A percentile compares a stretch with the other conserved stretches of the same genome.
phyloP scores from a whole-genome alignment of 148 eudicot species.

The Beta vulgaris region DNA sequence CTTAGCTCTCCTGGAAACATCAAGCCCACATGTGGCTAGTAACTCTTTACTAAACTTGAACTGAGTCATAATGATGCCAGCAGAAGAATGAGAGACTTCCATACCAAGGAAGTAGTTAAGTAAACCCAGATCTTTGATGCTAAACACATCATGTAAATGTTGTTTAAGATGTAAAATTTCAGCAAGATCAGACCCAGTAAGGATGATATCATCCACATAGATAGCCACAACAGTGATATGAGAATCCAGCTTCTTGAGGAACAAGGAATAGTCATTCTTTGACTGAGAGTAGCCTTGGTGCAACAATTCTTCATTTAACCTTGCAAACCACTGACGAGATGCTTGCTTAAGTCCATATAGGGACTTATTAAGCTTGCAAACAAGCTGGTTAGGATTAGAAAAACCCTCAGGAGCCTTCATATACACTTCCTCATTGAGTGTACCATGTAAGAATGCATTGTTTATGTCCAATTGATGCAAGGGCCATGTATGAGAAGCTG shows the following conservation, averaged over 20 bases:
- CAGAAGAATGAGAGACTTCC: no score
- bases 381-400: neutral
- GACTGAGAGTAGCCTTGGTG: neutral
- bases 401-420: neutral
- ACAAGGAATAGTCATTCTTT: neutral
- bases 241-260: neutral
- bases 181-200: no score
- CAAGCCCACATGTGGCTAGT: neutral
- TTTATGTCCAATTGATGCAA: no score
- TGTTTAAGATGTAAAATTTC: no score
- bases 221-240: no score
- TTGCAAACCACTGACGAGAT: conserved; percentile 11
- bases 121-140: neutral
- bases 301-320: neutral
- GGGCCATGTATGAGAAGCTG: neutral
- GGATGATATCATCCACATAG: no score
- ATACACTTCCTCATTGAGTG: no score
- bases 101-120: no score
- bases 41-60: neutral
- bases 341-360: conserved; percentile 7
- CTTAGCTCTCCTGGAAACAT: no score
- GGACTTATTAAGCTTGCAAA: neutral
- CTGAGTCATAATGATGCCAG: no score
- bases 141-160: neutral
- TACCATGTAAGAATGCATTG: no score